Evolutionary conservation across 208 protist genomes (phyloP).

Genomic region (Trypanosoma boissoni): DNA sequence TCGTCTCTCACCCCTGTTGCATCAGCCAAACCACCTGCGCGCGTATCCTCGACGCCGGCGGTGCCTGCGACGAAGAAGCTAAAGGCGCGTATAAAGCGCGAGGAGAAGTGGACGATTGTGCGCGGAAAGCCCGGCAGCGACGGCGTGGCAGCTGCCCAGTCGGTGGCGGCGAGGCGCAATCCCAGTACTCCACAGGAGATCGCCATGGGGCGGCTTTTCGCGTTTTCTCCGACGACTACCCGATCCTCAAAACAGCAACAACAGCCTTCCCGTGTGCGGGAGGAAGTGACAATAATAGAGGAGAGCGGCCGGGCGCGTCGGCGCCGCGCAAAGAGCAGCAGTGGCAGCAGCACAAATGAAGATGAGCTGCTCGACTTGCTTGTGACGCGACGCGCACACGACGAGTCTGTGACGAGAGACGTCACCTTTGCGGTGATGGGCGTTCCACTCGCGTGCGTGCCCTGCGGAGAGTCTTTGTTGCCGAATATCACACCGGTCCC

Average conservation of each 20-base stretch:
- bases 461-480: conserved; percentile 19
- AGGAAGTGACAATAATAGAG: neutral
- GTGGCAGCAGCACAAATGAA: conserved; percentile 8
- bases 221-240: neutral
- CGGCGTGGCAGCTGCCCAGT: neutral
- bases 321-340: neutral
- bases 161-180: neutral
- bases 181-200: neutral
- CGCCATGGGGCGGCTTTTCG: neutral
- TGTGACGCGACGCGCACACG: neutral
- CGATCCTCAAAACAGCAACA: conserved; percentile 5
- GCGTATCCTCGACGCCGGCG: neutral
- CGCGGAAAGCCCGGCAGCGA: conserved; percentile 6
- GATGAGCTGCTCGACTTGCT: conserved; percentile 24
- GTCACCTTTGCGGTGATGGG: conserved; percentile 25
- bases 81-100: conserved; percentile 11
- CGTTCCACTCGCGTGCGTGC: conserved; percentile 22
- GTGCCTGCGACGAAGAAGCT: conserved; percentile 4
- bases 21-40: no score
- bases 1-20: no score
- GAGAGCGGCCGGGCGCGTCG: neutral
- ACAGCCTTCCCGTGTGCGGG: conserved; percentile 6
- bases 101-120: conserved; percentile 30
- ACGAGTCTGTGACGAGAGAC: neutral
- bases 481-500: conserved; percentile 3